A percentile compares a stretch with the other conserved stretches of the same genome.
phyloP scores from a whole-genome alignment of 129 eudicot species.

The Cynara cardunculus region DNA sequence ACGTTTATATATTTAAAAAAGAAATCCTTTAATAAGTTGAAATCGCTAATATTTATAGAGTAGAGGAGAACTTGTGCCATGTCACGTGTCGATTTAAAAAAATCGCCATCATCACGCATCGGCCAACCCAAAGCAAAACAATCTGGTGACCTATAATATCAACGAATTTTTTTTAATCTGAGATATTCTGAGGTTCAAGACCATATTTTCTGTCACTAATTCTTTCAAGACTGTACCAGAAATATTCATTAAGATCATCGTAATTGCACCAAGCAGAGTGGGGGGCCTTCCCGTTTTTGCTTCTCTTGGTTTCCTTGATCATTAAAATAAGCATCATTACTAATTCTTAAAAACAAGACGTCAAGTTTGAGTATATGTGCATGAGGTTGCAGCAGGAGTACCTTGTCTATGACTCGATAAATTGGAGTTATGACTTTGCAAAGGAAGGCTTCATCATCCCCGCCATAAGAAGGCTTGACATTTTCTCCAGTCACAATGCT shows the following conservation, averaged over 20 bases:
- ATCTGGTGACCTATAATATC: conserved; percentile 64
- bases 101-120: conserved; percentile 97
- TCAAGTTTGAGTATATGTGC: neutral
- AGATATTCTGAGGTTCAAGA: neutral
- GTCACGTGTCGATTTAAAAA: conserved; percentile 74
- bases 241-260: conserved; percentile 92
- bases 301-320: conserved; percentile 74
- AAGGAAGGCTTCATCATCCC: conserved; percentile 95
- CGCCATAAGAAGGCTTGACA: conserved; percentile 98
- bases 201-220: neutral
- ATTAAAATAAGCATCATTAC: conserved; percentile 28
- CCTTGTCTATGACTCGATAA: conserved; percentile 87
- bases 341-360: neutral
- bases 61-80: conserved; percentile 37
- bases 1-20: conserved; percentile 13
- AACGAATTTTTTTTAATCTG: neutral
- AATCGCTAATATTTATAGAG: conserved; percentile 11
- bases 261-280: conserved; percentile 97
- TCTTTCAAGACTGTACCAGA: conserved; percentile 56
- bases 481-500: conserved; percentile 99
- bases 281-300: conserved; percentile 85
- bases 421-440: conserved; percentile 91
- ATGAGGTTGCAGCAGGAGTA: conserved; percentile 34
- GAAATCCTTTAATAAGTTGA: neutral
- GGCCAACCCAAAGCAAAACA: conserved; percentile 99